Conservation (phyloP, 805 yeast species). For the Yamadazyma takamatsuzukensis region DNA sequence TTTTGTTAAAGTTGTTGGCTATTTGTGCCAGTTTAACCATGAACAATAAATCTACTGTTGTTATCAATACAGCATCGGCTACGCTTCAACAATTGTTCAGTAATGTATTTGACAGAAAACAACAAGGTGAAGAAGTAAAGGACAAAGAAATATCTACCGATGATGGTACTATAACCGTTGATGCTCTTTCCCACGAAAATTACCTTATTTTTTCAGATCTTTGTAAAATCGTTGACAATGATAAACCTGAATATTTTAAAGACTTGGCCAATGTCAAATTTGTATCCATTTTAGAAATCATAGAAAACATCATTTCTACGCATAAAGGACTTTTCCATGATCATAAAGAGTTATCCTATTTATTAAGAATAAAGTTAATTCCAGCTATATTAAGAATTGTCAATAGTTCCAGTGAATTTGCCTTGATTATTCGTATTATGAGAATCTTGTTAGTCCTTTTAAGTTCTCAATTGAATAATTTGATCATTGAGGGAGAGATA, state of each 20-base stretch:
- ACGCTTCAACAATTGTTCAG: constrained; percentile 83
- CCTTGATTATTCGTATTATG: constrained; percentile 70
- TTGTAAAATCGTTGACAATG: constrained; percentile 61
- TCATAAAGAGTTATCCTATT: constrained; percentile 62
- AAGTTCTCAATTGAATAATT: constrained; percentile 49
- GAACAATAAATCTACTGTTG: constrained; percentile 68
- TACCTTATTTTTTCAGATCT: constrained; percentile 68
- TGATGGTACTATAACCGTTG: constrained; percentile 38
- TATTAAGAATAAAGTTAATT: constrained; percentile 64
- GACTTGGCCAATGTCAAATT: constrained; percentile 51
- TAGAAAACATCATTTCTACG: constrained; percentile 73
- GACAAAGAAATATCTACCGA: constrained; percentile 17
- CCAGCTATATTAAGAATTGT: constrained; percentile 73
- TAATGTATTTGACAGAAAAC: constrained; percentile 66
- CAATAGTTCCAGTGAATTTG: constrained; percentile 53
- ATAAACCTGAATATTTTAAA: constrained; percentile 51
- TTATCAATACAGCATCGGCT: constrained; percentile 87
- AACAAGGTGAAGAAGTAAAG: constrained; percentile 11
- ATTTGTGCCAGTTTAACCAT: constrained; percentile 73
- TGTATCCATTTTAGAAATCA: constrained; percentile 70
- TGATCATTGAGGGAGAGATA: constrained; percentile 79
- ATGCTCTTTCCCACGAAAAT: constrained; percentile 63
- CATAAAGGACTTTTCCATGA: constrained; percentile 52
- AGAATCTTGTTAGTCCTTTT: constrained; percentile 65
- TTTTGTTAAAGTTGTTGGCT: constrained; percentile 54